Base-by-base conservation (phyloP, 805 yeast species). In the Starmerella tilneyi region DNA sequence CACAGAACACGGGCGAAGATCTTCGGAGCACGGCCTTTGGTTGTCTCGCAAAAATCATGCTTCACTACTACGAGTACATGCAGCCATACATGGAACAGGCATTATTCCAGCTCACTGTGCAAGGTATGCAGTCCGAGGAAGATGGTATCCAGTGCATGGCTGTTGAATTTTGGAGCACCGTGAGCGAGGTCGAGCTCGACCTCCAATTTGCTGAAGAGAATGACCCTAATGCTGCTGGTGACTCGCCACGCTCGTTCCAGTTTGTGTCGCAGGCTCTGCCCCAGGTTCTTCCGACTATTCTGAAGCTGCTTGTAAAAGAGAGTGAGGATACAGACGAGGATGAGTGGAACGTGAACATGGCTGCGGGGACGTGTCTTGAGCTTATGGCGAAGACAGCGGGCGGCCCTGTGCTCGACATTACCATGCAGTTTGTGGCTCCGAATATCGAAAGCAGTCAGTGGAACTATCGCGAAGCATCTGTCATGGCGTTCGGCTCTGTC, bases 141-240 rank as follows among this genome's bases (percentile, higher is more conserved):
- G 94, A 83, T 57, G 76, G 76, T 56, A 97, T 92, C 24, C 81
- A 96, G 1, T 85, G 96, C 61, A 88, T 89, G 96, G 96, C 98
- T 24, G 92, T 92, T 47, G 98, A 92, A 67, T 89, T 92, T 63
- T 92, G 98, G 98, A 79, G 89, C 48, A 85, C 98, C n/a, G 92
- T 92, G n/a, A 88, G 97, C 69, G 98, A 92, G 68, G 96, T 82
- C 60, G 98, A 92, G 65, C 72, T 83, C 51, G 96, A 84, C 52
- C 78, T 84, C 48, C 76, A 81, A 15, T 64, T 75, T 48, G 55
- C 52, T 4, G 59, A 75, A 52, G 79, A 78, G 39, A 56, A 44
- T 12, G 52, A 31, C 47, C 36, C 9, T 29, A 42, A 42, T 56
- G 76, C 34, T 32, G 26, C 15, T n/a, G 32, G 21, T 15, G 48